Evolutionary conservation across 2,329 filamentous ascomycete genomes (phyloP), one percentile per base, ranked within the genome.

Genomic region (Ascosphaera pollenicola): DNA sequence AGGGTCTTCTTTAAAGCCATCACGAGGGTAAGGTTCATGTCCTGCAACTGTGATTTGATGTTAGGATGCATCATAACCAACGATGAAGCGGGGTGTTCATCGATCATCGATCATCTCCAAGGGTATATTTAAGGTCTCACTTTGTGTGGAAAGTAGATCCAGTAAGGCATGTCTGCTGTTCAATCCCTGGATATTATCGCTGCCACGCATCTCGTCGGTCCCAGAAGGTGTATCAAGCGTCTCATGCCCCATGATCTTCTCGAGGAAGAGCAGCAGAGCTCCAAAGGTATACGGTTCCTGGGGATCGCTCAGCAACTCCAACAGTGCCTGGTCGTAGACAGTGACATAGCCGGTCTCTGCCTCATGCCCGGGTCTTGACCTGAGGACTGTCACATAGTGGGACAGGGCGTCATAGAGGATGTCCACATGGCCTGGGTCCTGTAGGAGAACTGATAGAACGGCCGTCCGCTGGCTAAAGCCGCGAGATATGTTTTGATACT

Each of bases 321-420:
- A 39, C 15, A 63, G 43, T n/a, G 54, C 51, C 40, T 51, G 54
- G 45, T 63, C 60, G 24, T 54, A 62, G 43, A 61, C 44, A 1
- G 55, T 62, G 41, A 61, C 44, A 39, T 61, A 51, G 5, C 49
- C 51, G 34, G 58, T 52, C 24, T 55, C 41, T n/a, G 34, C 34
- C 34, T 16, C n/a, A 16, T 35, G 34, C 15, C 15, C 8, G n/a
- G 34, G n/a, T n/a, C 34, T 16, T 8, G 34, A 16, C 34, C 15
- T 35, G n/a, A 35, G 34, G 34, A 35, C 34, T 8, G n/a, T 7
- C 34, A 35, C n/a, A n/a, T 35, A 18, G 15, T 35, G n/a, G 34
- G 34, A 35, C 15, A 35, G 15, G 34, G 34, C 34, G 15, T 35
- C 34, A 16, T 35, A 35, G 6, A 35, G n/a, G 34, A 18, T n/a